These are phyloP conservation scores for Xylariaceae sp. DNA, from an alignment of 2,329 filamentous ascomycete genomes.

Conservation along the genomic window DNA sequence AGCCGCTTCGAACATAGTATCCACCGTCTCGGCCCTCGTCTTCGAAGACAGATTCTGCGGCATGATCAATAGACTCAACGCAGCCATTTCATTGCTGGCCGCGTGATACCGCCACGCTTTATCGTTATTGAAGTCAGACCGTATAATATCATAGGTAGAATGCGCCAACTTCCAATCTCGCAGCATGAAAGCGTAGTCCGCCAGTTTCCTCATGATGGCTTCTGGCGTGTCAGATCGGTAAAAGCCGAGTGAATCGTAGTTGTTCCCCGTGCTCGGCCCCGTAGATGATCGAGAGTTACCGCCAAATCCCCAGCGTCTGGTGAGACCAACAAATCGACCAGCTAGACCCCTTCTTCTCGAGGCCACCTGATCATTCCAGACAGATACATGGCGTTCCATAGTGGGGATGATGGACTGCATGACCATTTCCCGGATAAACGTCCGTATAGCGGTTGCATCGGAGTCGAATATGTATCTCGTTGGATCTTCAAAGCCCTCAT, in stretches of 20 bases:
- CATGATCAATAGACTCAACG: conserved; percentile 76
- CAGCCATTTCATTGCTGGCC: conserved; percentile 92
- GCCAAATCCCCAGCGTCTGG: conserved; percentile 86
- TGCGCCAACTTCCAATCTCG: conserved; percentile 92
- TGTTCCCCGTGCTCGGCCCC: conserved; percentile 51
- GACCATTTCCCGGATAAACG: conserved; percentile 91
- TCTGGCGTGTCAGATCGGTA: conserved; percentile 83
- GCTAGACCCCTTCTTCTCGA: conserved; percentile 84
- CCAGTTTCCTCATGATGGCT: conserved; percentile 87
- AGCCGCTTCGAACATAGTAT: conserved; percentile 84
- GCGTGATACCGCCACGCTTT: conserved; percentile 97
- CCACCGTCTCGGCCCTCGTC: conserved; percentile 74
- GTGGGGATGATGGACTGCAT: conserved; percentile 91
- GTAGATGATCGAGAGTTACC: conserved; percentile 60
- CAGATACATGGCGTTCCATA: conserved; percentile 87
- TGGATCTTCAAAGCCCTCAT: conserved; percentile 69
- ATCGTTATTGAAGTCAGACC: conserved; percentile 86
- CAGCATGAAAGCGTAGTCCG: conserved; percentile 95
- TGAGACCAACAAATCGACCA: conserved; percentile 91
- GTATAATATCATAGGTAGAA: conserved; percentile 86
- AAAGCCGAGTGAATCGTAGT: conserved; percentile 78
- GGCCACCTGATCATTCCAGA: conserved; percentile 97
- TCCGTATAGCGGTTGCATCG: conserved; percentile 81
- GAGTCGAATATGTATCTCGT: conserved; percentile 86
- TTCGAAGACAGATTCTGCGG: conserved; percentile 71